Percentiles rank a stretch among this genome's conserved stretches.
Evolutionary conservation across 805 yeast species (phyloP).

Genomic region (Candida hungchunana): DNA sequence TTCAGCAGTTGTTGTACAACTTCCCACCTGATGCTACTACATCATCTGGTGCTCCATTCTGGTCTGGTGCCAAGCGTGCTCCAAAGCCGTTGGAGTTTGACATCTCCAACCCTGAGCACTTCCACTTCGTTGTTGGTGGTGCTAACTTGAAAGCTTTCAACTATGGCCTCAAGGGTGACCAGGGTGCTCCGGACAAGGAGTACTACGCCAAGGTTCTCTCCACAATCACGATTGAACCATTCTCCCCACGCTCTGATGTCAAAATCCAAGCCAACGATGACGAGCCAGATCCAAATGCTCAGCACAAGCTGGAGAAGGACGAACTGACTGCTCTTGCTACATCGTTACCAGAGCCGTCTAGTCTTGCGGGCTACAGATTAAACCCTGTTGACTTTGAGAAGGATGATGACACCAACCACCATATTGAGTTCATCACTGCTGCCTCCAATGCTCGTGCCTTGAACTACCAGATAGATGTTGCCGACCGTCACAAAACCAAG

Average conservation of each 20-base stretch:
- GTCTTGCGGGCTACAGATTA: constrained; percentile 84
- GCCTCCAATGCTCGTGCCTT: constrained; percentile 95
- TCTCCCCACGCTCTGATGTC: constrained; percentile 69
- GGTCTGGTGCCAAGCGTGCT: constrained; percentile 98
- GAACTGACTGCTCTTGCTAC: constrained; percentile 67
- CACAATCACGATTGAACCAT: constrained; percentile 51
- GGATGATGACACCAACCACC: constrained; percentile 96
- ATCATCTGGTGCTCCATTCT: constrained; percentile 86
- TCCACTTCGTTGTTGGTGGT: constrained; percentile 79
- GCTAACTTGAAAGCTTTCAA: constrained; percentile 89
- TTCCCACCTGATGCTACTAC: constrained; percentile 94
- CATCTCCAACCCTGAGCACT: constrained; percentile 69
- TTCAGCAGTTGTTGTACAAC: constrained; percentile 83
- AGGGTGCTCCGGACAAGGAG: constrained; percentile 43
- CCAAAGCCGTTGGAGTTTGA: constrained; percentile 85
- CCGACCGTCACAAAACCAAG: constrained; percentile 86
- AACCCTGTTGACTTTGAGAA: constrained; percentile 94
- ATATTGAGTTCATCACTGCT: constrained; percentile 92
- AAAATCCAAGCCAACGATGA: constrained; percentile 80
- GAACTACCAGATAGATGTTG: constrained; percentile 84
- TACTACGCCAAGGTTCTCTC: constrained; percentile 52
- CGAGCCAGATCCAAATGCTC: constrained; percentile 83
- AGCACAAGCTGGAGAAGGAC: constrained; percentile 47
- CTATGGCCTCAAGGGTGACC: constrained; percentile 81
- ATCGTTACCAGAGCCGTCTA: constrained; percentile 81